Evolutionary conservation across 805 yeast species (phyloP).

Genomic region (Ogataea glucozyma): DNA sequence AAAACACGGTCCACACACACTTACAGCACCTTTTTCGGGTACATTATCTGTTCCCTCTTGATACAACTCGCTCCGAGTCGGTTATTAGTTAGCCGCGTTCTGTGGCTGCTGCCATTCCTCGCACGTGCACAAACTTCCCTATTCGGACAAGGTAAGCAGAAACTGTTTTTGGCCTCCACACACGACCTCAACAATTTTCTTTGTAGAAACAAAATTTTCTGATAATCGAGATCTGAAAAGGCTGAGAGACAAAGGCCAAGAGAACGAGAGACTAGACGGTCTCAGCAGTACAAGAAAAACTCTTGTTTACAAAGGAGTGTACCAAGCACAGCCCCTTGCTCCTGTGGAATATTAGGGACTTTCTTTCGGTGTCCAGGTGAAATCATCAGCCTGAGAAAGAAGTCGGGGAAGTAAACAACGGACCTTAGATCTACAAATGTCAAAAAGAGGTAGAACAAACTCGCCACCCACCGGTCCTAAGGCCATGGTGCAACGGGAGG

Average conservation of each 20-base stretch:
- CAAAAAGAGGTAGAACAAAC: not conserved
- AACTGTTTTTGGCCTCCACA: constrained; percentile 1
- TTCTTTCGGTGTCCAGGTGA: not conserved
- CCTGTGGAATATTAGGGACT: constrained; percentile 1
- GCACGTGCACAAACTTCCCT: not conserved
- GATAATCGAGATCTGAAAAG: constrained; percentile 9
- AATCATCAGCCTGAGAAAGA: not conserved
- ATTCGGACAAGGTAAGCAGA: constrained; percentile 3
- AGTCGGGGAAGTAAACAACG: constrained; percentile 1
- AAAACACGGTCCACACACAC: too few relatives aligned
- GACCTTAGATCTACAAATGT: not conserved
- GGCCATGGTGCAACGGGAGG: not conserved
- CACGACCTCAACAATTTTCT: constrained; percentile 6
- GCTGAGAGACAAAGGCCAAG: not conserved
- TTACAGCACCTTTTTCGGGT: too few relatives aligned
- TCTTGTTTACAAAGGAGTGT: constrained; percentile 2
- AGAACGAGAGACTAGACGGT: not conserved
- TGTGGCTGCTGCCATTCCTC: constrained; percentile 3
- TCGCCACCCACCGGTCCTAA: not conserved
- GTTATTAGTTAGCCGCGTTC: too few relatives aligned
- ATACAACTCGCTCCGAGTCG: too few relatives aligned
- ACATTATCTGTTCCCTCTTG: too few relatives aligned
- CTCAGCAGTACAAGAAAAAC: not conserved
- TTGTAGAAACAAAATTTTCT: constrained; percentile 6
- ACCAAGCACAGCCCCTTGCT: not conserved